Base-by-base conservation (phyloP, 805 yeast genomes). In the Cyberlindnera mrakii region DNA sequence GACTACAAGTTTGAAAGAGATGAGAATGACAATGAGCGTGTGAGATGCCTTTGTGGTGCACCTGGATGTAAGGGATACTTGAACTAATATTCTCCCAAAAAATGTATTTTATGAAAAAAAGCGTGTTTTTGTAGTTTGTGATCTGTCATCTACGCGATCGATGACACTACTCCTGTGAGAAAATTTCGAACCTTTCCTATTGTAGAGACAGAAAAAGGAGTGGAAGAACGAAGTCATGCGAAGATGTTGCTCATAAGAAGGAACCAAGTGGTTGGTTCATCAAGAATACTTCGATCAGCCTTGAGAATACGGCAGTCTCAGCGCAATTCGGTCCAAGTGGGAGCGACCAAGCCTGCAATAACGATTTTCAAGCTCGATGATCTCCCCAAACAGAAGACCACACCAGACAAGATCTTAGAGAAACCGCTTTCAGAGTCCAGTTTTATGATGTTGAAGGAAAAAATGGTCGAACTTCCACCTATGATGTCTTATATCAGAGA, bases 1-100 rank as follows among this genome's bases (percentile, higher is more conserved):
- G 98, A 93, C 63, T 93, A 93, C 62, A 90, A 91, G 62, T 93
- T 93, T 60, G 97, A 89, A 63, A 72, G 96, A 42, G 96, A 90
- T 58, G 80, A 84, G 6, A 86, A 87, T 53, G 95, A 87, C 47
- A 89, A 78, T 35, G 96, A 88, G 58, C 70, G 96, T 50, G 82
- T 90, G 47, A 79, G 87, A 11, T 93, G 99, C 68, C 71, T 88
- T 13, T 93, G 99, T 72, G 99, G 99, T 4, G 90, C 97, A 1
- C 80, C 89, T 0, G 89, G 85, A 0, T 93, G 99, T 66, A 89
- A 89, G 62, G 98, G 97, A 0, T 91, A 77, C 58, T 71, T 91
- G 54, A 91, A 91, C 59, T 90, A 58, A 48, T 9, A 20, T 11
- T 40, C n/a, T 23, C 11, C 27, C 3, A 23, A 23, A 23, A 23